Base-by-base conservation (phyloP, 2,329 filamentous ascomycete species). In the Xylariaceae sp. region DNA sequence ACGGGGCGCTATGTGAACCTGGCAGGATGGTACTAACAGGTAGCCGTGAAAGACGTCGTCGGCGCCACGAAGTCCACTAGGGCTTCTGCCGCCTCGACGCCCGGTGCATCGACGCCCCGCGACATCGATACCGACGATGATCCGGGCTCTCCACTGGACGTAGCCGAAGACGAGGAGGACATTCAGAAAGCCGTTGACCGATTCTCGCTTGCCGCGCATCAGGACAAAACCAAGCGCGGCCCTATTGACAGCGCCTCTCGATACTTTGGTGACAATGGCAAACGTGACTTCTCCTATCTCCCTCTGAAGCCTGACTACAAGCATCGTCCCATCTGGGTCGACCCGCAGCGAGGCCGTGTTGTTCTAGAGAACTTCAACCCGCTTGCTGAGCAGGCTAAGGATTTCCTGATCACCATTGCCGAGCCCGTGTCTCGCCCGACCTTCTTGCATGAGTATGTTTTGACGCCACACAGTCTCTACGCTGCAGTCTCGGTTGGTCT, bases 401-500 rank as follows among this genome's bases (percentile, higher is more conserved):
- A 96, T 73, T 96, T 99, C 72, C 80, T 99, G 60, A 96, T 95
- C 68, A 96, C 94, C 51, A 93, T 99, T 67, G 90, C 93, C 63
- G 93, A 99, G 76, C 94, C 93, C 15, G 80, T 93, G 60, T 97
- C 92, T 42, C 86, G 93, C 61, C 93, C 94, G 59, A 89, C 87
- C 4, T 93, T 92, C 70, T 84, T 97, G 64, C 94, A 97, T 77
- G 93, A 99, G 75, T 97, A 97, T 74, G 84, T 87, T 58, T 82
- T 99, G 68, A 97, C 92, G 1, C 87, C 89, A 23, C 92, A 97
- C 75, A 96, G 91, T 74, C 80, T 99, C 56, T 97, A 97, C 74
- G 93, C 94, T 35, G 94, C 94, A 47, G 90, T 97, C 3, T 96
- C 92, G 5, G 92, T 97, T 60, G 94, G 94, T n/a, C 78, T 97